A percentile compares a stretch with the other conserved stretches of the same genome.
These are phyloP conservation scores for Chlorella sp. DNA, from an alignment of 139 green algal genomes.

Conservation along the genomic window DNA sequence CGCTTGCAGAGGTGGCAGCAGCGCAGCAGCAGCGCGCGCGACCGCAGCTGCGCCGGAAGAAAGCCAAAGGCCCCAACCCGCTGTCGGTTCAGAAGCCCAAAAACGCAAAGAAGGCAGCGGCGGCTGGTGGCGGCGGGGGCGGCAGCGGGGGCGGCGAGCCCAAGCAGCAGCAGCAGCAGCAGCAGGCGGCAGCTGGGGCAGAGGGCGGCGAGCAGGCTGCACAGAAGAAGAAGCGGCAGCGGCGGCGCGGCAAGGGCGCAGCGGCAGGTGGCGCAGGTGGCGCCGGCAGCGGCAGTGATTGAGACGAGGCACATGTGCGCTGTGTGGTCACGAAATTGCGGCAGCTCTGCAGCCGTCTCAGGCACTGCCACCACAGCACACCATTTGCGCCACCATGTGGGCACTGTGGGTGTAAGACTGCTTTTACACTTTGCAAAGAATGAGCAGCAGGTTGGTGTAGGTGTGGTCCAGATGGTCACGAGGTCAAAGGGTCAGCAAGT, in stretches of 20 bases:
- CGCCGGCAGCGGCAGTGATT: background rate
- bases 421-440: too few relatives aligned
- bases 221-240: background rate
- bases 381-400: too few relatives aligned
- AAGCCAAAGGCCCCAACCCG: constrained; percentile 54
- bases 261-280: background rate
- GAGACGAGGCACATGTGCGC: too few relatives aligned
- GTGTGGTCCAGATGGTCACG: too few relatives aligned
- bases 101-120: constrained; percentile 21
- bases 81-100: constrained; percentile 36
- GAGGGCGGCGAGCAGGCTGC: constrained; percentile 5
- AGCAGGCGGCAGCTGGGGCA: background rate
- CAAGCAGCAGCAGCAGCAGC: constrained; percentile 10
- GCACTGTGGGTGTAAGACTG: too few relatives aligned
- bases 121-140: background rate
- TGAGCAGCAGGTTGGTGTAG: too few relatives aligned
- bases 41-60: constrained; percentile 18
- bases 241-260: constrained; percentile 1
- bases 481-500: too few relatives aligned
- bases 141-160: background rate
- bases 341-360: too few relatives aligned
- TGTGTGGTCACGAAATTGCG: too few relatives aligned
- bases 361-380: too few relatives aligned
- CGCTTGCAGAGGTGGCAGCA: constrained; percentile 1
- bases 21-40: background rate